These are phyloP conservation scores for Diplodia mutila DNA, from an alignment of 2,329 filamentous ascomycete genomes.

Conservation along the genomic window DNA sequence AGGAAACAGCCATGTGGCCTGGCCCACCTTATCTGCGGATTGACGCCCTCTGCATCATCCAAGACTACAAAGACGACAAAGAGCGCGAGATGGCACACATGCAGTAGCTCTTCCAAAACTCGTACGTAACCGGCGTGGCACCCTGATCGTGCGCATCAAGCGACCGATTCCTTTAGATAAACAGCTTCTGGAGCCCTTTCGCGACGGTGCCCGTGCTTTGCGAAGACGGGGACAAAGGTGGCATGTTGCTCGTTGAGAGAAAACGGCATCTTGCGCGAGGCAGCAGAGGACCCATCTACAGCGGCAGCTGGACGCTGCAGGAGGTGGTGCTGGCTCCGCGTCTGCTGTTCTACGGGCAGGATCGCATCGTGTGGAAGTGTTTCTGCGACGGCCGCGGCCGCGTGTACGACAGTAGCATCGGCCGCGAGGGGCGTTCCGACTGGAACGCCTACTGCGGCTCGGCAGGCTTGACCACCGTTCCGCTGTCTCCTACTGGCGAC, in stretches of 20 bases:
- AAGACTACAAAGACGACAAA: conserved; percentile 12
- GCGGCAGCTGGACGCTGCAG: conserved; percentile 18
- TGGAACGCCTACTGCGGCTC: conserved; percentile 1
- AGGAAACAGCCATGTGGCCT: conserved; percentile 10
- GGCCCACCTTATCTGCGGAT: conserved; percentile 25
- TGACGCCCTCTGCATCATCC: conserved; percentile 25
- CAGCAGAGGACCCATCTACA: background rate
- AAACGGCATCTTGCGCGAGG: no score
- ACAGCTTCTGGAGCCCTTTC: background rate
- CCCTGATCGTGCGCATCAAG: background rate
- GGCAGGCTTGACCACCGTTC: background rate
- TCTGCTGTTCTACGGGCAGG: conserved; percentile 1
- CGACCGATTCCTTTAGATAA: background rate
- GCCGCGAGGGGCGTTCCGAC: background rate
- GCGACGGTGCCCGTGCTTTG: conserved; percentile 3
- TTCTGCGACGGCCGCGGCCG: background rate
- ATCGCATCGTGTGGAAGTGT: conserved; percentile 5
- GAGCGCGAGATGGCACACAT: conserved; percentile 16
- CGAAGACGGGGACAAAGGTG: background rate
- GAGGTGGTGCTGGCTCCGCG: conserved; percentile 10
- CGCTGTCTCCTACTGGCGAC: no score
- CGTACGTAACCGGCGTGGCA: conserved; percentile 10
- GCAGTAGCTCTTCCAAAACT: conserved; percentile 12
- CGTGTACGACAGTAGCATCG: background rate
- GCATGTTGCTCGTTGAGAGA: background rate